phyloP scores from a whole-genome alignment of 140 eudicot species.

The Erigeron philadelphicus region DNA sequence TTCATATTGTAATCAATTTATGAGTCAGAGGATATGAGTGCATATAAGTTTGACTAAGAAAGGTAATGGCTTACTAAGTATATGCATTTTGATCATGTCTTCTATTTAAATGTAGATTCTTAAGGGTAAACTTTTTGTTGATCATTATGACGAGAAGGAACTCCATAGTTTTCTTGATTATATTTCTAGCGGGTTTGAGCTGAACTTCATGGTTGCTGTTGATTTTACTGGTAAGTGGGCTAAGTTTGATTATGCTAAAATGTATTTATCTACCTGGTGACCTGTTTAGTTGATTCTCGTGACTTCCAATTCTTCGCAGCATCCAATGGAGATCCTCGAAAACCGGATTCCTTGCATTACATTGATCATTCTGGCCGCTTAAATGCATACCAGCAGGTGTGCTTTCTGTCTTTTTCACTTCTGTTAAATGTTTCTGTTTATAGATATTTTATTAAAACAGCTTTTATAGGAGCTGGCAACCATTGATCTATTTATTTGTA shows the following conservation, averaged over 20 bases:
- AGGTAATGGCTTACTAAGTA: not conserved
- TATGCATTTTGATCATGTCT: not conserved
- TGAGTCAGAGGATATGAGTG: not conserved
- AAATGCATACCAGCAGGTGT: slow-evolving; percentile 85
- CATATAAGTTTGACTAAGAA: not conserved
- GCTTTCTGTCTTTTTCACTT: not conserved
- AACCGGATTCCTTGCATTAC: slow-evolving; percentile 64
- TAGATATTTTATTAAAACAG: not conserved
- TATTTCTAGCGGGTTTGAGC: slow-evolving; percentile 88
- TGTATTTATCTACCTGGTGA: slow-evolving; percentile 11
- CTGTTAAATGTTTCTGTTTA: not conserved
- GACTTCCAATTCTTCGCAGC: slow-evolving; percentile 36
- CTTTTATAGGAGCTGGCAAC: not conserved
- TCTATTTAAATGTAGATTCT: slow-evolving; percentile 43
- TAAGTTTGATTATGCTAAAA: not conserved
- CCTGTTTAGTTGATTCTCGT: slow-evolving; percentile 8
- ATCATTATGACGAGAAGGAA: slow-evolving; percentile 60
- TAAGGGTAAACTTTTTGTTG: slow-evolving; percentile 76
- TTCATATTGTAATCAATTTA: not conserved
- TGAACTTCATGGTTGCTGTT: slow-evolving; percentile 95
- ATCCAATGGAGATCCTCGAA: slow-evolving; percentile 81
- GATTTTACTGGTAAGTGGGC: slow-evolving; percentile 66
- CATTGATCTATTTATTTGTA: not conserved
- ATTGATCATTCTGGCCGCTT: slow-evolving; percentile 74
- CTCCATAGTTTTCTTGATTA: slow-evolving; percentile 72